phyloP scores from a whole-genome alignment of 345 rosid species.

The Boechera retrofracta region DNA sequence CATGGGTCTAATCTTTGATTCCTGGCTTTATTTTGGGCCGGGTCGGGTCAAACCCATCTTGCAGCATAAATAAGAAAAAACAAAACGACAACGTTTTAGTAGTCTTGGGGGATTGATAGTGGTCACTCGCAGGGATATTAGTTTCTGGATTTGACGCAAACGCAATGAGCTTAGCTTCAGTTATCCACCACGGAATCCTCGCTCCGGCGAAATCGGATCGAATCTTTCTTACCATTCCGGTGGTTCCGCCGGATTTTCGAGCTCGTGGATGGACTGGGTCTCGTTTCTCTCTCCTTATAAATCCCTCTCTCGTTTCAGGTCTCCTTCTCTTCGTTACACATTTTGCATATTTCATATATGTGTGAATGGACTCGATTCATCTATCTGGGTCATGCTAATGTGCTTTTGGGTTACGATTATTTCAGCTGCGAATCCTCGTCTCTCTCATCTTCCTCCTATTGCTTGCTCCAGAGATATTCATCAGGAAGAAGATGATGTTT shows the following conservation, averaged over 20 bases:
- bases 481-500: conserved; percentile 63
- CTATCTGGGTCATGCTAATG: conserved; percentile 15
- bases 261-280: conserved; percentile 47
- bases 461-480: conserved; percentile 57
- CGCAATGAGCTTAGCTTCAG: conserved; percentile 71
- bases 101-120: conserved; percentile 18
- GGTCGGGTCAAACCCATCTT: conserved; percentile 17
- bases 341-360: background rate
- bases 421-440: conserved; percentile 50
- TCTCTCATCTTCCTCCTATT: conserved; percentile 39
- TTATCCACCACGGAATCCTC: conserved; percentile 55
- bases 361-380: conserved; percentile 13
- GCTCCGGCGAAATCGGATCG: conserved; percentile 54
- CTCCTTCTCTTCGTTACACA: background rate
- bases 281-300: conserved; percentile 45
- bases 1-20: background rate
- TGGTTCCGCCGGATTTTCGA: conserved; percentile 40
- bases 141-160: conserved; percentile 19
- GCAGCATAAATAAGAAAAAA: background rate
- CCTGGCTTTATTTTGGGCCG: background rate
- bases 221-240: conserved; percentile 46
- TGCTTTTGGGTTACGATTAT: conserved; percentile 28
- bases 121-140: conserved; percentile 26
- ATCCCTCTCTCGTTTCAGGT: conserved; percentile 49
- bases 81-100: conserved; percentile 23